These are phyloP conservation scores for Eimeria falciformis DNA, from an alignment of 169 alveolate genomes.

Conservation along the genomic window DNA sequence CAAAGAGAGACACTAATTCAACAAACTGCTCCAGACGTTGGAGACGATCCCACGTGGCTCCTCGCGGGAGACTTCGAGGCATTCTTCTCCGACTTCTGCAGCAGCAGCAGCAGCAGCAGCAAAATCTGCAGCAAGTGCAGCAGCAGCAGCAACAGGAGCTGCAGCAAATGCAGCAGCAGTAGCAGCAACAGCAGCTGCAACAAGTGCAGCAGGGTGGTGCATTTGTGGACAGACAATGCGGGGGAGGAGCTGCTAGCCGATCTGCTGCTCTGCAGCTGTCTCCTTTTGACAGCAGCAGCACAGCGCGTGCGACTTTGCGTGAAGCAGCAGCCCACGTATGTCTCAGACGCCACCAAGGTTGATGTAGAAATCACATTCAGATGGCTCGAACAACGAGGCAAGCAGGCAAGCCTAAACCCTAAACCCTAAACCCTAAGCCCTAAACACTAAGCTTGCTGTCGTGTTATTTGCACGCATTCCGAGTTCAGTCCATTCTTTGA, in stretches of 20 bases:
- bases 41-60: background rate
- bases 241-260: background rate
- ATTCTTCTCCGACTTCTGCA: background rate
- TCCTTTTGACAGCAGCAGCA: background rate
- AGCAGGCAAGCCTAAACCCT: background rate
- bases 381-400: background rate
- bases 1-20: no score
- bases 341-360: background rate
- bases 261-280: background rate
- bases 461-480: background rate
- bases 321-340: slow-evolving; percentile 9
- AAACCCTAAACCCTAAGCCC: background rate
- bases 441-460: background rate
- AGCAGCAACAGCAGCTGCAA: slow-evolving; percentile 23
- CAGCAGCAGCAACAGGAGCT: slow-evolving; percentile 5
- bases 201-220: background rate
- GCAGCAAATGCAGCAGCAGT: background rate
- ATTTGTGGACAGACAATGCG: background rate
- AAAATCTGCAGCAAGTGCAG: slow-evolving; percentile 31
- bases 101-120: slow-evolving; percentile 58
- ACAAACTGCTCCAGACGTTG: background rate
- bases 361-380: background rate
- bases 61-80: background rate
- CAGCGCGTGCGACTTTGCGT: background rate
- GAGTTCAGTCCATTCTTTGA: background rate